Conservation (phyloP, 2,329 filamentous ascomycete genomes). For the Didymella pomorum region DNA sequence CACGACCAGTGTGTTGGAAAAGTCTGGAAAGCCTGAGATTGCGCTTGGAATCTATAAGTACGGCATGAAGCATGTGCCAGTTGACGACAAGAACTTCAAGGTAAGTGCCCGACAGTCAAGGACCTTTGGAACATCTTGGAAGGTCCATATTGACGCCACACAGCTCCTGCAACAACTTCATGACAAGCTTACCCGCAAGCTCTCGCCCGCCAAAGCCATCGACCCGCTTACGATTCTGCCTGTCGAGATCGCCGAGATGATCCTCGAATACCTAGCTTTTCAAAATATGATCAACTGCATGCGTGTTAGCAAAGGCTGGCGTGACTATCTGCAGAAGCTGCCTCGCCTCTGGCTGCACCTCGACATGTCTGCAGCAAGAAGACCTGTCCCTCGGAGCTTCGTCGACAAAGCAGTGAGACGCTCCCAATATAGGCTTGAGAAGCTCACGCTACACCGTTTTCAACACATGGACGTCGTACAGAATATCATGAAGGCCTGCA, state of each 20-base stretch:
- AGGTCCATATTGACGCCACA: not conserved
- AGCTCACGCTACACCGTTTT: slow-evolving; percentile 47
- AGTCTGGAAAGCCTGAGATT: slow-evolving; percentile 60
- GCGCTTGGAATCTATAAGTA: slow-evolving; percentile 66
- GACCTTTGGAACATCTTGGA: too few species aligned
- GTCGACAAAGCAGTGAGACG: slow-evolving; percentile 54
- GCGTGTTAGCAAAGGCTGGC: slow-evolving; percentile 65
- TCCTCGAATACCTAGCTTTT: slow-evolving; percentile 63
- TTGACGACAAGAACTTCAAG: slow-evolving; percentile 46
- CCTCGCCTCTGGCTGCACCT: slow-evolving; percentile 61
- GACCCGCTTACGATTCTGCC: slow-evolving; percentile 64
- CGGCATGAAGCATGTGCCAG: slow-evolving; percentile 62
- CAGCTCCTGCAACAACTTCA: slow-evolving; percentile 57
- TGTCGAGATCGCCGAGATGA: slow-evolving; percentile 61
- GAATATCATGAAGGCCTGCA: slow-evolving; percentile 52
- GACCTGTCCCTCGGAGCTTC: slow-evolving; percentile 54
- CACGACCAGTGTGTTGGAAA: slow-evolving; percentile 58
- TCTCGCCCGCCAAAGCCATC: slow-evolving; percentile 54
- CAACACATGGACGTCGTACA: slow-evolving; percentile 52
- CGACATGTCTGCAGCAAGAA: slow-evolving; percentile 59
- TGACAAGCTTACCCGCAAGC: slow-evolving; percentile 54
- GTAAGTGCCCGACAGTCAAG: slow-evolving; percentile 19
- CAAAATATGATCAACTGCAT: slow-evolving; percentile 60
- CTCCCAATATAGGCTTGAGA: slow-evolving; percentile 48
- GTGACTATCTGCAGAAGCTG: slow-evolving; percentile 57